Conservation (phyloP, 2,329 filamentous ascomycete genomes). For the Dactylellina parvicollis region DNA sequence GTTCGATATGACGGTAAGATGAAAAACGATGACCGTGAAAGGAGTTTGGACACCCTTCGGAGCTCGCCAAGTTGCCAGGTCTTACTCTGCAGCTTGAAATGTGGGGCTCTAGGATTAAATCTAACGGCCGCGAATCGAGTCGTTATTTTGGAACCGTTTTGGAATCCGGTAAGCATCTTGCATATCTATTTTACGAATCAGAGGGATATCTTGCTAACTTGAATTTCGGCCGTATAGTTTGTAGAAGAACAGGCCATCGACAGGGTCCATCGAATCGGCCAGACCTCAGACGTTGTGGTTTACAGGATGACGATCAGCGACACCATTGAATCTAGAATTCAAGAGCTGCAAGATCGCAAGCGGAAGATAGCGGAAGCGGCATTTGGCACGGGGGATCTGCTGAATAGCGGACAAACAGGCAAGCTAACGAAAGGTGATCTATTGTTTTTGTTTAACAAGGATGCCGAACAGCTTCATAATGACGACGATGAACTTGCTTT, state of each 20-base stretch:
- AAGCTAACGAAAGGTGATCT: slow-evolving; percentile 95
- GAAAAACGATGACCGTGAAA: slow-evolving; percentile 91
- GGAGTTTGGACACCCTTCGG: slow-evolving; percentile 79
- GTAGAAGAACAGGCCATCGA: slow-evolving; percentile 99
- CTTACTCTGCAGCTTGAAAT: slow-evolving; percentile 91
- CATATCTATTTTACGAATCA: slow-evolving; percentile 51
- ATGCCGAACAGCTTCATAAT: slow-evolving; percentile 65
- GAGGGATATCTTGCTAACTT: slow-evolving; percentile 50
- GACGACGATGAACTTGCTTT: slow-evolving; percentile 51
- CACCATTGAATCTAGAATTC: slow-evolving; percentile 91
- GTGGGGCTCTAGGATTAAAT: slow-evolving; percentile 91
- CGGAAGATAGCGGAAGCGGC: slow-evolving; percentile 88
- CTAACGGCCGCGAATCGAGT: slow-evolving; percentile 92
- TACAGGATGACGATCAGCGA: slow-evolving; percentile 90
- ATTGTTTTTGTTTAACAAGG: slow-evolving; percentile 83
- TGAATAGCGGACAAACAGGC: slow-evolving; percentile 73
- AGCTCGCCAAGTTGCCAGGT: slow-evolving; percentile 70
- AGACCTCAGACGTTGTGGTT: slow-evolving; percentile 91
- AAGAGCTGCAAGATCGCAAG: slow-evolving; percentile 95
- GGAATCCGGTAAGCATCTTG: slow-evolving; percentile 78
- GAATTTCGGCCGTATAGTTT: slow-evolving; percentile 69
- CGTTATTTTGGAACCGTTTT: slow-evolving; percentile 95
- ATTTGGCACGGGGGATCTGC: slow-evolving; percentile 74
- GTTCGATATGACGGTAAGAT: slow-evolving; percentile 95
- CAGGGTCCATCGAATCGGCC: slow-evolving; percentile 96